Percentiles rank a stretch among this genome's conserved stretches.
Conservation (phyloP, 2,329 filamentous ascomycete genomes). For the Cercospora sp. region DNA sequence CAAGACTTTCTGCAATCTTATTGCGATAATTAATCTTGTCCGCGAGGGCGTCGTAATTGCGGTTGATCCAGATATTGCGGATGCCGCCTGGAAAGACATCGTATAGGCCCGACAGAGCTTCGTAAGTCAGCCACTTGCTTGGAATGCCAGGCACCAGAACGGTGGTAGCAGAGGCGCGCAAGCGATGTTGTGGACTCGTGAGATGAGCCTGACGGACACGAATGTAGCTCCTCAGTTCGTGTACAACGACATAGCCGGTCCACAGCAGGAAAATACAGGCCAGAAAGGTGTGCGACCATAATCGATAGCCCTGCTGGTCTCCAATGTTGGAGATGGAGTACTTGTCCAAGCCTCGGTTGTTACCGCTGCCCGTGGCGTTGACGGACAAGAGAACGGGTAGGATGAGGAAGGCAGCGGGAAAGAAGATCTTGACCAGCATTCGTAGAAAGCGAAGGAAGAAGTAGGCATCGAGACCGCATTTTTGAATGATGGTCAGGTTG, state of each 20-base stretch:
- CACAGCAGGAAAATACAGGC: slow-evolving; percentile 76
- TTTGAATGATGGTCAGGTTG: slow-evolving; percentile 84
- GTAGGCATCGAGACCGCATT: slow-evolving; percentile 94
- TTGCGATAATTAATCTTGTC: slow-evolving; percentile 80
- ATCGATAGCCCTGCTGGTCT: slow-evolving; percentile 61
- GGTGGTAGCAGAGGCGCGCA: slow-evolving; percentile 91
- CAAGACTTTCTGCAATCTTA: slow-evolving; percentile 68
- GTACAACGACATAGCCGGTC: slow-evolving; percentile 83
- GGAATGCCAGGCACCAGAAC: slow-evolving; percentile 92
- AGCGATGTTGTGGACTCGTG: slow-evolving; percentile 89
- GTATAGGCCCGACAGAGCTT: slow-evolving; percentile 79
- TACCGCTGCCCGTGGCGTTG: slow-evolving; percentile 68
- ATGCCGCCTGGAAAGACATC: slow-evolving; percentile 96
- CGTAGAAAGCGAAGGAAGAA: slow-evolving; percentile 92
- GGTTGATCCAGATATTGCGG: slow-evolving; percentile 93
- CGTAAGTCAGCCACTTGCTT: slow-evolving; percentile 80
- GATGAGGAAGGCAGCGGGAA: slow-evolving; percentile 75
- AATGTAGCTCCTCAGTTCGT: slow-evolving; percentile 83
- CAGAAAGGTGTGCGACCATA: slow-evolving; percentile 82
- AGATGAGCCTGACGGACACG: slow-evolving; percentile 92
- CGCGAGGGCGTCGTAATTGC: slow-evolving; percentile 78
- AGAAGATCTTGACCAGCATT: slow-evolving; percentile 85
- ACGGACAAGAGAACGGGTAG: slow-evolving; percentile 83
- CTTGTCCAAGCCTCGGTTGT: slow-evolving; percentile 69
- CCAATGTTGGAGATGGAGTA: slow-evolving; percentile 87